Evolutionary conservation across 139 green algal genomes (phyloP).

Genomic region (Tetradesmus lagerheimii): DNA sequence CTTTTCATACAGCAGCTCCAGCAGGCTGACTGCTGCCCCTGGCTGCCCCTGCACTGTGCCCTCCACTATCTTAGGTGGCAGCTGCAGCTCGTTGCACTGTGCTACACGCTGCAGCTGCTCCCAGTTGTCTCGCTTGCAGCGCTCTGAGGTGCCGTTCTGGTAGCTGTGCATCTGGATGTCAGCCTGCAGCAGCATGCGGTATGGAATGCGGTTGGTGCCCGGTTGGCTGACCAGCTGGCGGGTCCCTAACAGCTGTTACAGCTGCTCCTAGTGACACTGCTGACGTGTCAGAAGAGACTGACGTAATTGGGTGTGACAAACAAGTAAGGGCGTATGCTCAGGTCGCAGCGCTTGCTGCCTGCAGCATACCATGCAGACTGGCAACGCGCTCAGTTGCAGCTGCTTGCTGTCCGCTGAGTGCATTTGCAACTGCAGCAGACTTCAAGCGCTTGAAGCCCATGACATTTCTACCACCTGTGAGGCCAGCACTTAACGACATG

Average conservation of each 20-base stretch:
- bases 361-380: background rate
- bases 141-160: slow-evolving; percentile 64
- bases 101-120: slow-evolving; percentile 49
- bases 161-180: slow-evolving; percentile 78
- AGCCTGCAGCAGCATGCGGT: slow-evolving; percentile 37
- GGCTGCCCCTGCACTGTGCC: slow-evolving; percentile 57
- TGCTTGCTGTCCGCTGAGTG: background rate
- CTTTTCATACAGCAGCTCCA: slow-evolving; percentile 69
- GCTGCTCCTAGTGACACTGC: too few relatives aligned
- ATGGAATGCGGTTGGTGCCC: too few relatives aligned
- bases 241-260: too few relatives aligned
- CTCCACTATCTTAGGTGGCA: slow-evolving; percentile 60
- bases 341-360: too few relatives aligned
- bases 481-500: too few relatives aligned
- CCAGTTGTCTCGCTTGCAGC: slow-evolving; percentile 75
- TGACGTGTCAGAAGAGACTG: too few relatives aligned
- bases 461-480: too few relatives aligned
- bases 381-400: background rate
- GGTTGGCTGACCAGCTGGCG: too few relatives aligned
- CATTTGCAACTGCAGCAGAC: background rate
- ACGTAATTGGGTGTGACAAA: too few relatives aligned
- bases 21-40: slow-evolving; percentile 55
- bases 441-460: too few relatives aligned
- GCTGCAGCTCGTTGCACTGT: background rate
- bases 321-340: too few relatives aligned